Evolutionary conservation across 1,284 basidiomycete genomes (phyloP), one percentile per base, ranked within the genome.

Genomic region (Fomes fomentarius): DNA sequence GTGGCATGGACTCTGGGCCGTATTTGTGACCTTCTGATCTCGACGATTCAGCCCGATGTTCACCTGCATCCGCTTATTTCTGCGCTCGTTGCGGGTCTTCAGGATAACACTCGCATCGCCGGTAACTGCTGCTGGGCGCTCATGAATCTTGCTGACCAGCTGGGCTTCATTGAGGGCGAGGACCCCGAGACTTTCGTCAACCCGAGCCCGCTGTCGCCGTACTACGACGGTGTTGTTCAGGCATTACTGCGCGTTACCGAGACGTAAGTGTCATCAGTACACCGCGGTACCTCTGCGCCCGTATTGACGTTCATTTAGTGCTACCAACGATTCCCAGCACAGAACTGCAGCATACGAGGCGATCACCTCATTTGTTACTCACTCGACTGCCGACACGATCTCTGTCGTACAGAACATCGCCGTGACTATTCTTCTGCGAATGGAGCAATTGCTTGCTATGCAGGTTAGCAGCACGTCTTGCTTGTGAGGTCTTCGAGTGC

Each of bases 1-100:
- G 94, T 94, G 17, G 96, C 97, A 1, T 99, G 97, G 96, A 98
- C 97, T 0, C 81, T 99, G 5, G 96, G 95, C 38, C 82, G 95
- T 42, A 97, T 99, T 63, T 96, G 94, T 67, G 96, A 99, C 69
- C 76, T 94, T 60, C 80, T 98, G 64, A 87, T 96, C 66, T 76
- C 83, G 43, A 87, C 89, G 19, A 96, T 99, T 76, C 91, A 96
- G 69, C 87, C 91, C 8, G 93, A 96, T 63, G 84, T 91, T 14
- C 94, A 98, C 70, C 80, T 98, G 12, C 89, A 93, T 58, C 83
- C 87, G 15, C 79, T 99, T 46, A 79, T 99, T 49, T 83, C 87
- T 24, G 93, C 93, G 4, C 82, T 98, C 45, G 92, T 98, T 14
- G 76, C 77, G 52, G 93, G 94, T 26, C 74, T 99, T 58, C 80